Percentiles rank a stretch among this genome's conserved stretches.
Conservation (phyloP, 129 eudicot genomes). For the Flaveria robusta region DNA sequence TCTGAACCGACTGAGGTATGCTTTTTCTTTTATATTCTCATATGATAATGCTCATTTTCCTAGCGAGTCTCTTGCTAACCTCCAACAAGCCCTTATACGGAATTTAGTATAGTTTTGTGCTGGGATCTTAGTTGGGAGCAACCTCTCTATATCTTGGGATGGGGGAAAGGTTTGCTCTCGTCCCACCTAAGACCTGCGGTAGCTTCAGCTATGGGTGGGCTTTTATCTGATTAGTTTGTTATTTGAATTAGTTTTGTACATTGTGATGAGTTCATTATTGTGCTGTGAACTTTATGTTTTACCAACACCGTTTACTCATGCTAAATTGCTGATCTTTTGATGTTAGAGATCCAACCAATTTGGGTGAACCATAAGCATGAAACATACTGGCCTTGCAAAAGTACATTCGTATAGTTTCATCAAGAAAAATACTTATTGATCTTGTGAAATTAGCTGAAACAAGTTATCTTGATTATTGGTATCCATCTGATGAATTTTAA, state of each 20-base stretch:
- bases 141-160: too few relatives aligned
- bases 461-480: not conserved
- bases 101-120: not conserved
- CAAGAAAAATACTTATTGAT: not conserved
- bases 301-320: not conserved
- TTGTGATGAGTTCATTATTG: not conserved
- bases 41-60: constrained; percentile 6
- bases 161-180: too few relatives aligned
- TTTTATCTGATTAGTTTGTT: too few relatives aligned
- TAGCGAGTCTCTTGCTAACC: constrained; percentile 13
- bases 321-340: not conserved
- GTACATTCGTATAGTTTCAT: not conserved
- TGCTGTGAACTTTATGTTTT: not conserved
- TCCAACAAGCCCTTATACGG: constrained; percentile 2
- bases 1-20: constrained; percentile 77
- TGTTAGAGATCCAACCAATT: not conserved
- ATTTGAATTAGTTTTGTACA: not conserved
- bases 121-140: not conserved
- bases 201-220: too few relatives aligned
- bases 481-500: not conserved
- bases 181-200: too few relatives aligned
- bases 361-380: not conserved
- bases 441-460: not conserved
- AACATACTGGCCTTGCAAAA: not conserved
- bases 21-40: constrained; percentile 20